Evolutionary conservation across 257 asterid species (phyloP).

Genomic region (Ocimum tenuiflorum): DNA sequence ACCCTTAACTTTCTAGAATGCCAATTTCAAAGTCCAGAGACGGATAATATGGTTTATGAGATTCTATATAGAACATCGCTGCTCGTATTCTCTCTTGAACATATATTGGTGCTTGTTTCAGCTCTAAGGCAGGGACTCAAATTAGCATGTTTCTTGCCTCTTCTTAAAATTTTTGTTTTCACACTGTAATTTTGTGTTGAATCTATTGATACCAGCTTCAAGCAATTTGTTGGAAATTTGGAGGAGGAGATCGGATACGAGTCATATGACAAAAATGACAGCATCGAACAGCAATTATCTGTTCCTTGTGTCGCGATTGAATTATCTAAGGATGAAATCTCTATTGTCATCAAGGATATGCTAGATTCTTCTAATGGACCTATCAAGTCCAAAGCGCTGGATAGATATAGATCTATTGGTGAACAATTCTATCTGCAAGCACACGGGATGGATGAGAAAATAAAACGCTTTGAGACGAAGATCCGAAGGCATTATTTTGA

Average conservation of each 20-base stretch:
- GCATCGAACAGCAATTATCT: conserved; percentile 29
- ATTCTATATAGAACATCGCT: neutral
- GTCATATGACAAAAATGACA: conserved; percentile 26
- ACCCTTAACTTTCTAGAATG: neutral
- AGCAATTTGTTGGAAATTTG: conserved; percentile 61
- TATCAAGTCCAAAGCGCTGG: conserved; percentile 56
- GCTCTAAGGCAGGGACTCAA: neutral
- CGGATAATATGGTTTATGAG: neutral
- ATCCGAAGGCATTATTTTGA: conserved; percentile 57
- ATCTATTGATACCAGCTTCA: conserved; percentile 49
- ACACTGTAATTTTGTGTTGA: conserved; percentile 8
- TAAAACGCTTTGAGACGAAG: conserved; percentile 54
- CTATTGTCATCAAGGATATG: conserved; percentile 54
- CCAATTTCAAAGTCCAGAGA: neutral
- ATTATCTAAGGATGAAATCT: conserved; percentile 46
- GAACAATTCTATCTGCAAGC: conserved; percentile 61
- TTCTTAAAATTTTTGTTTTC: neutral
- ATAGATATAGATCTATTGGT: conserved; percentile 55
- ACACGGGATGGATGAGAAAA: conserved; percentile 46
- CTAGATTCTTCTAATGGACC: conserved; percentile 48
- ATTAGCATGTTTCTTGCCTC: neutral
- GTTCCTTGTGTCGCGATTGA: conserved; percentile 26
- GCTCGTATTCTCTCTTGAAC: neutral
- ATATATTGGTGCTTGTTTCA: neutral
- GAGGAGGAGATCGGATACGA: conserved; percentile 46